Evolutionary conservation across 805 yeast genomes (phyloP), one percentile per base, ranked within the genome.

Genomic region (Cyberlindnera veronae): DNA sequence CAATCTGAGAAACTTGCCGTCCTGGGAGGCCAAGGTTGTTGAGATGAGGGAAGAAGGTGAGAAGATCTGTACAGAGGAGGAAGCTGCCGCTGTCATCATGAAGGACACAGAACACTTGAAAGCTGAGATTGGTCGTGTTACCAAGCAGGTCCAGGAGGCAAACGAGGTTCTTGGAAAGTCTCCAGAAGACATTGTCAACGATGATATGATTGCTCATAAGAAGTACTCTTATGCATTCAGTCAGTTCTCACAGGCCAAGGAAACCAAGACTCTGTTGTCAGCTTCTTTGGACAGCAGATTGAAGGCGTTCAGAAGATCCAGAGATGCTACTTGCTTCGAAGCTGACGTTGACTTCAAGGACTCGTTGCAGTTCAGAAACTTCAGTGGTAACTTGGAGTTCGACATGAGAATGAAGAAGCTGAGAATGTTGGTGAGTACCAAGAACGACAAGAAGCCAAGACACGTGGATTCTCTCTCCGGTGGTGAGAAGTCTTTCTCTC

Each of bases 401-500:
- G 83, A 82, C 48, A 75, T 72, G 44, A 67, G 61, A 6, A 64
- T 68, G 9, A 68, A 69, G 38, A 66, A 67, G n/a, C 62, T 85
- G 44, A 67, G 71, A 19, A 71, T 84, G 62, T 62, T 71, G 41
- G 86, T 82, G 2, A 72, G 81, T 20, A 81, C 89, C 0, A 74
- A 76, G 44, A 74, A 69, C 36, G 80, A 76, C 42, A 73, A 71
- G 29, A 71, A 72, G 20, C 68, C 76, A 23, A 70, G 96, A 50
- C 77, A 81, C 28, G 87, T 87, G 4, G 85, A 81, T 49, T 83
- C 96, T 0, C 71, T 91, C 19, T 88, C 96, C 1, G 99, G 99
- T 27, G 99, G 99, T 33, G 99, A 93, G 59, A 90, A 90, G 58
- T 88, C 97, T 1, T 91, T 84, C 60, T 80, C 96, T 0, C 99